Percentiles rank a stretch among this genome's conserved stretches.
phyloP scores from a whole-genome alignment of 2,329 filamentous ascomycete species.

The Hyphodiscus sp. region DNA sequence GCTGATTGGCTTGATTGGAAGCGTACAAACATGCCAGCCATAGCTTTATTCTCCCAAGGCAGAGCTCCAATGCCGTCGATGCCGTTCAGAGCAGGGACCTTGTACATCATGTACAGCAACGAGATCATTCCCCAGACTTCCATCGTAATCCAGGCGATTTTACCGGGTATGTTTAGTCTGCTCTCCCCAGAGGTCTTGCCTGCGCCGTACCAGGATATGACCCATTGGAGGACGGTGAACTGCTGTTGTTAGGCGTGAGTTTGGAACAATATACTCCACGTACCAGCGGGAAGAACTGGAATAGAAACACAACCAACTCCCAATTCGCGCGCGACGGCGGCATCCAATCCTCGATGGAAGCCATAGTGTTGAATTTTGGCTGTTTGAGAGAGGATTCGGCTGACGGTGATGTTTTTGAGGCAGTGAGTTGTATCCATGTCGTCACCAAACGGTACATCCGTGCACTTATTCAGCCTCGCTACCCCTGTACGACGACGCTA shows the following conservation, averaged over 20 bases:
- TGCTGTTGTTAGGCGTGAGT: constrained; percentile 32
- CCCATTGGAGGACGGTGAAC: constrained; percentile 70
- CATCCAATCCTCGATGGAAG: constrained; percentile 31
- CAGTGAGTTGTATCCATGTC: neutral
- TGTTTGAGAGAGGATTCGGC: neutral
- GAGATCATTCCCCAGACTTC: constrained; percentile 73
- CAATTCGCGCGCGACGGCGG: constrained; percentile 55
- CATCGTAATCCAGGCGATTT: constrained; percentile 83
- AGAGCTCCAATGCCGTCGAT: constrained; percentile 45
- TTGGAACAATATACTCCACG: constrained; percentile 14
- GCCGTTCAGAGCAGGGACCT: constrained; percentile 49
- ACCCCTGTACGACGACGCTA: neutral
- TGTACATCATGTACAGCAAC: constrained; percentile 71
- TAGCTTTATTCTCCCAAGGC: constrained; percentile 72
- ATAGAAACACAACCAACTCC: constrained; percentile 44
- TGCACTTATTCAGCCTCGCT: neutral
- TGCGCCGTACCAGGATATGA: constrained; percentile 73
- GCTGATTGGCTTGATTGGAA: neutral
- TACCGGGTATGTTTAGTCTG: constrained; percentile 79
- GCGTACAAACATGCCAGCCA: constrained; percentile 49
- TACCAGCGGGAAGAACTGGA: constrained; percentile 44
- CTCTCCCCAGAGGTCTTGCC: constrained; percentile 81
- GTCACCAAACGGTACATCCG: neutral
- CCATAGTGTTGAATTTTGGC: constrained; percentile 16
- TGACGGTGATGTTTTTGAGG: neutral